These are phyloP conservation scores for Tulasnella sp. DNA, from an alignment of 768 basidiomycete species.

Conservation along the genomic window DNA sequence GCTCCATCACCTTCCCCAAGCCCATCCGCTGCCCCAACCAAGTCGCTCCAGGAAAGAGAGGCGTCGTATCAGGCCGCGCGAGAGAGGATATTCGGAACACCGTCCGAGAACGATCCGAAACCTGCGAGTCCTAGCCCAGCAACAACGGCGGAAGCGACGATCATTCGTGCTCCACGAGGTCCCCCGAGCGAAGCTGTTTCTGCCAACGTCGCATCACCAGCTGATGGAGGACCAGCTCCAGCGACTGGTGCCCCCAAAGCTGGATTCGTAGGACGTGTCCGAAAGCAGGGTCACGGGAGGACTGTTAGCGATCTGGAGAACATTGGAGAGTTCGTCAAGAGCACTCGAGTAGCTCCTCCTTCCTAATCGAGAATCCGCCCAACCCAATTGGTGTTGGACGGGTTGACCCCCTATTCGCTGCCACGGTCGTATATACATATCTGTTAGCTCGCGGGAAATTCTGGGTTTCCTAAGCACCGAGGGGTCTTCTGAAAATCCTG, in stretches of 20 bases:
- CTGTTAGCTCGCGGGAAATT: not conserved
- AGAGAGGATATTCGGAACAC: slow-evolving; percentile 14
- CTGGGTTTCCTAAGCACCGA: not conserved
- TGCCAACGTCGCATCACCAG: not conserved
- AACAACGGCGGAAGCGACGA: not conserved
- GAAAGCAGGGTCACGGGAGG: slow-evolving; percentile 6
- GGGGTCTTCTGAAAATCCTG: not conserved
- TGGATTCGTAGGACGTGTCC: slow-evolving; percentile 4
- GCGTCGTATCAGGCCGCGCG: slow-evolving; percentile 17
- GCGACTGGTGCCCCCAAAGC: not conserved
- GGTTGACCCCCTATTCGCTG: not conserved
- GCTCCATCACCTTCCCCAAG: not conserved
- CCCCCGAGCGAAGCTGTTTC: not conserved
- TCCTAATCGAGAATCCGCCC: not conserved
- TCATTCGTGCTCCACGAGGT: slow-evolving; percentile 4
- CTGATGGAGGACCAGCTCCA: not conserved
- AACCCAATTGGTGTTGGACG: not conserved
- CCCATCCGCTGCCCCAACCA: not conserved
- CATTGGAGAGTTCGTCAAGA: not conserved
- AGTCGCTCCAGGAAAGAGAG: slow-evolving; percentile 11
- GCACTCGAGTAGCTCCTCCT: not conserved
- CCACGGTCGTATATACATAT: not conserved
- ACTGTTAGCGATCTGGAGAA: slow-evolving; percentile 8
- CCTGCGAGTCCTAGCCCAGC: not conserved
- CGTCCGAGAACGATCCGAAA: not conserved